Conservation (phyloP, 495 filamentous ascomycete genomes). For the Elasticomyces elasticus region DNA sequence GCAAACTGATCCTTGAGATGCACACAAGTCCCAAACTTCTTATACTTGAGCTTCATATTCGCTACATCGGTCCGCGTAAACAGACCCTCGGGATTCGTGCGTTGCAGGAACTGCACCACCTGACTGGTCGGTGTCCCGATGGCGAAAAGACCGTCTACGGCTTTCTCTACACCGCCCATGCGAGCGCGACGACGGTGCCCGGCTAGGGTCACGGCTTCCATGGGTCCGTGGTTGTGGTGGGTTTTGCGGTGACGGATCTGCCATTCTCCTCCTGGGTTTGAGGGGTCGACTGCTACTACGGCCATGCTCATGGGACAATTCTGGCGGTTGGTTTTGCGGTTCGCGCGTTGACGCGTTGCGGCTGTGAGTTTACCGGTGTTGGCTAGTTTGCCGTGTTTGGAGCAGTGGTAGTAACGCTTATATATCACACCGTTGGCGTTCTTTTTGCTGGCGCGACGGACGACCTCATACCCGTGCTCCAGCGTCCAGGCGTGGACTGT, state of each 20-base stretch:
- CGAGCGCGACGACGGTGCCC: slow-evolving; percentile 16
- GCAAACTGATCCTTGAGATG: not conserved
- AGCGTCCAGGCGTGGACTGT: slow-evolving; percentile 14
- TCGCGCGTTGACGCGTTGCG: slow-evolving; percentile 1
- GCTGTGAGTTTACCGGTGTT: slow-evolving; percentile 9
- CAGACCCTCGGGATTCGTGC: slow-evolving; percentile 17
- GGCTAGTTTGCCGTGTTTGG: slow-evolving; percentile 14
- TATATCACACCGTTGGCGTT: slow-evolving; percentile 16
- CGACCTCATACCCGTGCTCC: slow-evolving; percentile 20
- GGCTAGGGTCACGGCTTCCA: slow-evolving; percentile 4
- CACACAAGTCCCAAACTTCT: slow-evolving; percentile 16
- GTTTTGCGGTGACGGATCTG: slow-evolving; percentile 18
- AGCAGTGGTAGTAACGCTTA: slow-evolving; percentile 21
- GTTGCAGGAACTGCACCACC: slow-evolving; percentile 15
- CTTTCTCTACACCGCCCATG: slow-evolving; percentile 14
- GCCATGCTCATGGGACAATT: slow-evolving; percentile 18
- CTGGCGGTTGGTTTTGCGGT: slow-evolving; percentile 3
- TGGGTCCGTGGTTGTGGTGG: slow-evolving; percentile 19
- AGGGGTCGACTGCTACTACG: slow-evolving; percentile 12
- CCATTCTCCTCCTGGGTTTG: slow-evolving; percentile 14
- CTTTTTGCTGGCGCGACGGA: slow-evolving; percentile 16
- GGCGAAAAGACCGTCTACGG: slow-evolving; percentile 17
- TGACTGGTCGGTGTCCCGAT: slow-evolving; percentile 17
- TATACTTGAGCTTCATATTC: slow-evolving; percentile 21
- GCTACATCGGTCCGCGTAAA: slow-evolving; percentile 20